These are phyloP conservation scores for Hydnomerulius pinastri DNA, from an alignment of 768 basidiomycete genomes.

Conservation along the genomic window DNA sequence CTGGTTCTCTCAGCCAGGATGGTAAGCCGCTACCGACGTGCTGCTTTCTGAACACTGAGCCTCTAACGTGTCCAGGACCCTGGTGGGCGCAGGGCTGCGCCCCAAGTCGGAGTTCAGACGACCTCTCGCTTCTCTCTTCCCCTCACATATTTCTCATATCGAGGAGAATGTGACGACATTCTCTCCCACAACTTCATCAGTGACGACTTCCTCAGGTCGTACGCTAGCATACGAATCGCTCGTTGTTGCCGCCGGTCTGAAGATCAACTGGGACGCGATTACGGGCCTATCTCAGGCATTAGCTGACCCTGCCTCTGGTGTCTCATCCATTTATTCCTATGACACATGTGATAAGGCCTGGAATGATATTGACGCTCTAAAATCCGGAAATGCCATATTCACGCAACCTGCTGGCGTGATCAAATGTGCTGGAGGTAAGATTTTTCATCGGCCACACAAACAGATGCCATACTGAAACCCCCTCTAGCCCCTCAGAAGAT, in stretches of 20 bases:
- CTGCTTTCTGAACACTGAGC: neutral
- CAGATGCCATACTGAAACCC: slow-evolving; percentile 4
- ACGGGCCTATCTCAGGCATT: slow-evolving; percentile 75
- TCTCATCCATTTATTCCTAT: slow-evolving; percentile 92
- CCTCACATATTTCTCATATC: slow-evolving; percentile 70
- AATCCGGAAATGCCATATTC: slow-evolving; percentile 85
- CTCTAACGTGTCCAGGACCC: slow-evolving; percentile 60
- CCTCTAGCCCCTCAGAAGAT: slow-evolving; percentile 82
- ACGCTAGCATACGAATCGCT: slow-evolving; percentile 80
- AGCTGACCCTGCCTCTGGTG: slow-evolving; percentile 72
- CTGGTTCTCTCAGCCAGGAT: slow-evolving; percentile 69
- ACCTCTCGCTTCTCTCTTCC: slow-evolving; percentile 70
- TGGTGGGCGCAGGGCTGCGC: slow-evolving; percentile 87
- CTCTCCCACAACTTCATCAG: slow-evolving; percentile 69
- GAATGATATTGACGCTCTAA: slow-evolving; percentile 75
- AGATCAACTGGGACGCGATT: slow-evolving; percentile 82
- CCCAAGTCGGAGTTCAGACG: slow-evolving; percentile 68
- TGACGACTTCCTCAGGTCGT: slow-evolving; percentile 72
- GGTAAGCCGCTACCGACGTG: slow-evolving; percentile 48
- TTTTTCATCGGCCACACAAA: neutral
- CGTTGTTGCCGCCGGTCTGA: slow-evolving; percentile 86
- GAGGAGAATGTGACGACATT: slow-evolving; percentile 73
- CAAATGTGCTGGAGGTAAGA: slow-evolving; percentile 88
- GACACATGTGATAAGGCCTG: slow-evolving; percentile 89
- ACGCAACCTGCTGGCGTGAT: slow-evolving; percentile 92